A percentile compares a stretch with the other conserved stretches of the same genome.
Evolutionary conservation across 495 filamentous ascomycete genomes (phyloP).

Genomic region (Corynascus novoguineensis): DNA sequence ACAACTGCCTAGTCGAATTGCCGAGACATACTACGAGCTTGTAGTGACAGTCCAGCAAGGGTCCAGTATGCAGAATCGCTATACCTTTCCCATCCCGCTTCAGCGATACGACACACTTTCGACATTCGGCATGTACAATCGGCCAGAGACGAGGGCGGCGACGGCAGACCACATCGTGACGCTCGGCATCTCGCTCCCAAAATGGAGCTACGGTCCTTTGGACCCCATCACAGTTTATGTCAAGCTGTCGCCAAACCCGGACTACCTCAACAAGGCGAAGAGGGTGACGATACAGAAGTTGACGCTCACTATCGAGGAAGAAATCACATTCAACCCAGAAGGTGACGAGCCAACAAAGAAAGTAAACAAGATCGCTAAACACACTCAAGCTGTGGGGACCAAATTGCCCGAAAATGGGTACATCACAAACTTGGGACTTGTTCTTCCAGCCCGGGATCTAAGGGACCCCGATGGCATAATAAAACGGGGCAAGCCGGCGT

Average conservation of each 20-base stretch:
- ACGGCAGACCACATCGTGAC: constrained; percentile 89
- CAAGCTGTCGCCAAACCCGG: constrained; percentile 83
- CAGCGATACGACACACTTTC: constrained; percentile 91
- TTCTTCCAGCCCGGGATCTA: constrained; percentile 86
- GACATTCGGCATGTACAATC: constrained; percentile 99
- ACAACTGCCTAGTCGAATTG: constrained; percentile 83
- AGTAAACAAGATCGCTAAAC: constrained; percentile 76
- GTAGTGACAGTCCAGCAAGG: constrained; percentile 95
- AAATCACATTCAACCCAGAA: constrained; percentile 95
- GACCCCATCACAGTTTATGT: constrained; percentile 96
- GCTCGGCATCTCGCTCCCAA: constrained; percentile 80
- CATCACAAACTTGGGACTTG: constrained; percentile 81
- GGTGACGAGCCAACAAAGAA: constrained; percentile 95
- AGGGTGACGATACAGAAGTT: constrained; percentile 93
- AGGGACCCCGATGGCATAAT: constrained; percentile 85
- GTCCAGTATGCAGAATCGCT: constrained; percentile 76
- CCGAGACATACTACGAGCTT: constrained; percentile 94
- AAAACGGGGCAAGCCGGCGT: constrained; percentile 74
- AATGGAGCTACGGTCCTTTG: constrained; percentile 93
- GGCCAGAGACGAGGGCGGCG: constrained; percentile 78
- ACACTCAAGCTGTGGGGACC: constrained; percentile 71
- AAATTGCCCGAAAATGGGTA: constrained; percentile 85
- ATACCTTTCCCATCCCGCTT: constrained; percentile 84
- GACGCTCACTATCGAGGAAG: constrained; percentile 90
- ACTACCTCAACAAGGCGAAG: constrained; percentile 82